Conservation (phyloP, 192 early-diverging fungal species). For the Spizellomyces sp. region DNA sequence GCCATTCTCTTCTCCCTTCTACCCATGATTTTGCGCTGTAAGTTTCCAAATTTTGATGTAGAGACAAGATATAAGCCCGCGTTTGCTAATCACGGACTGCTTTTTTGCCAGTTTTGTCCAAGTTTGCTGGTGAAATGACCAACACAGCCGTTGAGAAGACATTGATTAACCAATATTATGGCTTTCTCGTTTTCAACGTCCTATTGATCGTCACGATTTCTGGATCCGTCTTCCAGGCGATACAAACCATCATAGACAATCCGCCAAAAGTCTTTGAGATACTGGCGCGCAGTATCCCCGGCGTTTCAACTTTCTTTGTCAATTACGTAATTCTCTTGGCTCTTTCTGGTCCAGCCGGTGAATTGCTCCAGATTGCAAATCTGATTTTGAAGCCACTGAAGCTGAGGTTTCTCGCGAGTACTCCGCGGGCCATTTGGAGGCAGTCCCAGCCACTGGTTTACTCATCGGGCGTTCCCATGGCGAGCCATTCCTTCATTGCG, state of each 20-base stretch:
- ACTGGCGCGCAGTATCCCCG: slow-evolving; percentile 61
- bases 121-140: slow-evolving; percentile 28
- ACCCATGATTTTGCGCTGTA: slow-evolving; percentile 64
- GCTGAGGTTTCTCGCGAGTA: slow-evolving; percentile 57
- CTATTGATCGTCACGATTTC: slow-evolving; percentile 74
- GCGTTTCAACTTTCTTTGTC: slow-evolving; percentile 75
- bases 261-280: slow-evolving; percentile 42
- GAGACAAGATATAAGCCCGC: neutral
- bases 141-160: slow-evolving; percentile 53
- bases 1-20: slow-evolving; percentile 67
- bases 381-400: slow-evolving; percentile 59
- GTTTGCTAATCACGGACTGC: neutral
- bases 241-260: slow-evolving; percentile 51
- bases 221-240: slow-evolving; percentile 52
- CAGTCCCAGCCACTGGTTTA: slow-evolving; percentile 54
- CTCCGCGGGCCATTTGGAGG: slow-evolving; percentile 57
- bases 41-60: slow-evolving; percentile 6
- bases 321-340: slow-evolving; percentile 75
- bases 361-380: slow-evolving; percentile 66
- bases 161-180: slow-evolving; percentile 72
- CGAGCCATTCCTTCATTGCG: slow-evolving; percentile 26
- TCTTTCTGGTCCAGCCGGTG: slow-evolving; percentile 59
- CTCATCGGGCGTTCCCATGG: slow-evolving; percentile 22
- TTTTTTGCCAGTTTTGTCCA: slow-evolving; percentile 18
- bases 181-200: slow-evolving; percentile 63